Evolutionary conservation across 2,329 filamentous ascomycete species (phyloP), one percentile per base, ranked within the genome.

Genomic region (Clonostachys chloroleuca): DNA sequence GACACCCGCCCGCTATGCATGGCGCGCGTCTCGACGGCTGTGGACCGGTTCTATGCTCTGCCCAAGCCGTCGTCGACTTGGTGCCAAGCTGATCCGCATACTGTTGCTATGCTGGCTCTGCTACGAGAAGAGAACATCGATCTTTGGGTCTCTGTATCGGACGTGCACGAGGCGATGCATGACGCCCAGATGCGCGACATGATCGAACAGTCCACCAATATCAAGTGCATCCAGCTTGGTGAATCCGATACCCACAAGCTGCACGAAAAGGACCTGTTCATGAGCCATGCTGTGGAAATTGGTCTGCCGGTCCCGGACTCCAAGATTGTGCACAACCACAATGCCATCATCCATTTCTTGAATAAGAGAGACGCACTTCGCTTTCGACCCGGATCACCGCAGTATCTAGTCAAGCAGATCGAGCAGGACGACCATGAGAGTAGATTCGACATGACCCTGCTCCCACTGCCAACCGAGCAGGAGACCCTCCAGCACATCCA

Each of bases 91-190:
- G 67, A 72, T 16, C 63, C 64, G 2, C 89, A 91, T 55, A 70
- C 79, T 13, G 64, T 73, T 13, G 67, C 69, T 1, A 61, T 91
- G 5, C 60, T 87, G 2, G 64, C 78, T 9, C 73, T 90, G 24
- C 72, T 89, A 39, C 59, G 71, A 6, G 60, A 66, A 1, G 84
- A 91, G 52, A 69, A 74, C 1, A 75, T 88, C 5, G 78, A 89
- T 47, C 64, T 91, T 4, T 92, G 87, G 86, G 79, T 91, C 4
- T 83, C 81, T 17, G 89, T 86, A 55, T 89, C 86, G 0, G 83
- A 81, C n/a, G 81, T 86, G 9, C 74, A 77, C 2, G 80, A 78
- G 1, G 83, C 82, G 0, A 63, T 85, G 12, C 81, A 87, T 56
- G 87, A 91, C 59, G 86, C 81, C 0, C 63, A 77, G 35, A 84